phyloP scores from a whole-genome alignment of 441 rosid genomes.

The Lepidium campestre region DNA sequence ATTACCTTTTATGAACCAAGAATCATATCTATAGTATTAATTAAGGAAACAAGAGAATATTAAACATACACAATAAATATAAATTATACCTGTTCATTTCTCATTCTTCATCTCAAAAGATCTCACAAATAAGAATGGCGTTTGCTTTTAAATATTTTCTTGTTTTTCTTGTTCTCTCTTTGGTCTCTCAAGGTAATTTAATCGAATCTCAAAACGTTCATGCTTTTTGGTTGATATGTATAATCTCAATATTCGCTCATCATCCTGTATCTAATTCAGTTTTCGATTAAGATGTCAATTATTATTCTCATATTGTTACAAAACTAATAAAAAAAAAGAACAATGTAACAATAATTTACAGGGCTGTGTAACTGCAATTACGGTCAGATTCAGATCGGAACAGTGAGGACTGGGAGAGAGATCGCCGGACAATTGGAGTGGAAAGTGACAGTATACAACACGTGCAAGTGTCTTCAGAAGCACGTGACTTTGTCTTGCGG shows the following conservation, averaged over 20 bases:
- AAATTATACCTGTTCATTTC: neutral
- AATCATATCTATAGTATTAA: too few relatives aligned
- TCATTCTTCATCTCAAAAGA: neutral
- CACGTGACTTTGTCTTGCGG: constrained; percentile 24
- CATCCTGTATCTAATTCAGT: neutral
- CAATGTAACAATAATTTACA: neutral
- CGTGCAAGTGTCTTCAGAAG: constrained; percentile 22
- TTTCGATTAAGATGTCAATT: neutral
- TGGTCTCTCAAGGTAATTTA: constrained; percentile 13
- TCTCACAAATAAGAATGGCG: constrained; percentile 5
- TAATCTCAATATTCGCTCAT: neutral
- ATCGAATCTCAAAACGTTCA: neutral
- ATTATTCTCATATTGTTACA: neutral
- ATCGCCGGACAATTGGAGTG: constrained; percentile 25
- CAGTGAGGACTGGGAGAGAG: constrained; percentile 18
- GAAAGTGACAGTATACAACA: constrained; percentile 36
- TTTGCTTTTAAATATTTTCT: constrained; percentile 9
- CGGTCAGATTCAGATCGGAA: constrained; percentile 15
- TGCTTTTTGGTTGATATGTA: neutral
- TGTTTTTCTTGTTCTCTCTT: constrained; percentile 15
- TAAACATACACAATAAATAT: neutral
- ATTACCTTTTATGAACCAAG: too few relatives aligned
- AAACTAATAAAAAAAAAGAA: neutral
- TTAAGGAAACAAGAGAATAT: too few relatives aligned
- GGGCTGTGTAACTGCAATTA: constrained; percentile 20